Base-by-base conservation (phyloP, 192 early-diverging fungal species). In the Rhizophagus prolifer region DNA sequence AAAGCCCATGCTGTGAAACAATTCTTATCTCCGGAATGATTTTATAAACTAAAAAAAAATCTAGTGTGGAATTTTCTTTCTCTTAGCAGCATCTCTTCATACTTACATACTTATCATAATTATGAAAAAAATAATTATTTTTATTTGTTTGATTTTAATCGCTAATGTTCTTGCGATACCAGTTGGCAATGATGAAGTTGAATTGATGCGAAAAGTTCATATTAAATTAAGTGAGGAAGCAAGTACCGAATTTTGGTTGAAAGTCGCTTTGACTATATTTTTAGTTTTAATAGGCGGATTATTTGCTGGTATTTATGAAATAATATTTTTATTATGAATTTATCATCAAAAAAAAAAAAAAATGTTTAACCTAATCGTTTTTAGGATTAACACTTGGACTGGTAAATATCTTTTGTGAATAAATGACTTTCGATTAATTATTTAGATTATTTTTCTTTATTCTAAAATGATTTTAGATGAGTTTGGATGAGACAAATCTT, bases 401-500 rank as follows among this genome's bases (percentile, higher is more conserved):
- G 71, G 82, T 84, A 82, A 34, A 21, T 54, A 8, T 13, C 13
- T 38, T n/a, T 38, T 30, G 21, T 77, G 12, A 26, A 23, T 19
- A 2, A n/a, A 21, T 10, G 5, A 68, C 9, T 34, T 21, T 14
- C 4, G n/a, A n/a, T 21, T 9, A 46, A n/a, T n/a, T n/a, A n/a
- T n/a, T n/a, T n/a, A n/a, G n/a, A n/a, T n/a, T n/a, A n/a, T n/a
- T n/a, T 59, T 41, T n/a, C 16, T 23, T 46, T 26, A 7, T 31
- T 44, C 10, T 44, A 44, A 44, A 44, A 12, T 9, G 41, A 12
- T 44, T 44, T 80, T 34, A 92, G 71, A 93, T 94, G 91, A 92
- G 90, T n/a, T 81, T 95, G 64, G 96, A 98, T 81, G 88, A 88
- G 77, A 90, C 88, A 26, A 93, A 93, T 73, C 76, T 93, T 58